Evolutionary conservation across 768 basidiomycete species (phyloP), one percentile per base, ranked within the genome.

Genomic region (Candolleomyces eurysporus): DNA sequence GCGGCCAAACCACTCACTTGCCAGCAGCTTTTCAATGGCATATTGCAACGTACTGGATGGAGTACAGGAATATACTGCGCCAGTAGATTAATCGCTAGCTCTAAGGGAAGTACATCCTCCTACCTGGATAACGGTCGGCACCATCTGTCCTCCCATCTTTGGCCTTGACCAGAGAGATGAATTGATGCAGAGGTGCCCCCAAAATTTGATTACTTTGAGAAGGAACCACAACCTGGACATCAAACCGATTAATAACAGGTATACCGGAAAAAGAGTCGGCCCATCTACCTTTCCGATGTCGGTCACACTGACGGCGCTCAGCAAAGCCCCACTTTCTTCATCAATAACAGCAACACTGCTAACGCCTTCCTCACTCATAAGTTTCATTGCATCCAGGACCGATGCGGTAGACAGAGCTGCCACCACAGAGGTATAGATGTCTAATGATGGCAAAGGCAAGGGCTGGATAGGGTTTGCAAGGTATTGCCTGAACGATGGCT

Each of bases 331-430:
- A 3, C 71, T 78, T 32, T 84, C 85, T 52, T 88, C 86, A 50
- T 91, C 88, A 5, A 90, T 70, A 4, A 93, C 88, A 16, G 91
- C 92, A 49, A 92, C 79, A 66, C 89, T 92, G 68, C 91, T 92
- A 26, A 94, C 90, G 22, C 92, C 92, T 67, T 89, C 83, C 62
- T 91, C 90, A 66, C 90, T 91, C 91, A 94, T 92, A 31, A 90
- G 77, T 61, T 79, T 84, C 92, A 94, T 94, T 5, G 91, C 91
- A 69, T 91, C 88, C 54, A 92, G 75, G 26, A 92, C 87, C 19
- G 82, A 81, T 2, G 84, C 83, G 16, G 77, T 79, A 48, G 89
- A 84, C 5, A 80, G 79, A 5, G 85, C 76, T 7, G 89, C 83
- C 9, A 93, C 78, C 17, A 93, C 87, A 1, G 85, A 81, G 1